phyloP scores from a whole-genome alignment of 2,329 filamentous ascomycete genomes.

The Malbranchea zuffiana region DNA sequence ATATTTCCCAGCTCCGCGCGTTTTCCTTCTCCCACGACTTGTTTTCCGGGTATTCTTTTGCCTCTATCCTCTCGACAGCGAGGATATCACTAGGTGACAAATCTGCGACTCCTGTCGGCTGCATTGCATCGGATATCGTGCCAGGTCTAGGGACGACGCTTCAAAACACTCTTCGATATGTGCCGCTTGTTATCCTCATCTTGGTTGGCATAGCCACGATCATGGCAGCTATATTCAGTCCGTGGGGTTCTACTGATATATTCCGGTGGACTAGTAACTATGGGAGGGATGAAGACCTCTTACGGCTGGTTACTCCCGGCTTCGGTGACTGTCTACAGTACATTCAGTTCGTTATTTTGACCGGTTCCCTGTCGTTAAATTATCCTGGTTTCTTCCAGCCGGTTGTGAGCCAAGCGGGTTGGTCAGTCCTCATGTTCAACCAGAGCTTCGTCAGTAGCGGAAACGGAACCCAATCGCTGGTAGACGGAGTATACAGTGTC shows the following conservation, averaged over 20 bases:
- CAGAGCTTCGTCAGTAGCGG: constrained; percentile 68
- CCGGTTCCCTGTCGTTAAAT: constrained; percentile 71
- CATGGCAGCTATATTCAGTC: constrained; percentile 76
- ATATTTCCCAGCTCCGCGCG: constrained; percentile 50
- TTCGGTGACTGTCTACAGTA: constrained; percentile 97
- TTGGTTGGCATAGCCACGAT: constrained; percentile 73
- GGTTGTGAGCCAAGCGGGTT: constrained; percentile 72
- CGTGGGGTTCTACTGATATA: constrained; percentile 82
- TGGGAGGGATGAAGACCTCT: constrained; percentile 79
- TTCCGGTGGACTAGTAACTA: constrained; percentile 99
- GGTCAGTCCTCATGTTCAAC: constrained; percentile 90
- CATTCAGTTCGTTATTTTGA: constrained; percentile 82
- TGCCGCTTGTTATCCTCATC: constrained; percentile 68
- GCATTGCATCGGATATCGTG: constrained; percentile 70
- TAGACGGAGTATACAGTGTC: constrained; percentile 78
- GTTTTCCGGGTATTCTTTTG: constrained; percentile 72
- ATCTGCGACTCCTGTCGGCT: constrained; percentile 56
- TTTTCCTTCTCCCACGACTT: constrained; percentile 66
- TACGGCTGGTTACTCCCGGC: constrained; percentile 85
- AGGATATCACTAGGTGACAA: constrained; percentile 64
- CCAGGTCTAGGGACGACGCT: constrained; percentile 65
- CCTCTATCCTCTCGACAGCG: constrained; percentile 65
- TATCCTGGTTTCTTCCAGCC: constrained; percentile 96
- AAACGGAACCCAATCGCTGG: constrained; percentile 53
- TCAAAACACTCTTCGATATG: constrained; percentile 57